These are phyloP conservation scores for Annona cherimola DNA, from an alignment of 164 flowering plant genomes.

Conservation along the genomic window DNA sequence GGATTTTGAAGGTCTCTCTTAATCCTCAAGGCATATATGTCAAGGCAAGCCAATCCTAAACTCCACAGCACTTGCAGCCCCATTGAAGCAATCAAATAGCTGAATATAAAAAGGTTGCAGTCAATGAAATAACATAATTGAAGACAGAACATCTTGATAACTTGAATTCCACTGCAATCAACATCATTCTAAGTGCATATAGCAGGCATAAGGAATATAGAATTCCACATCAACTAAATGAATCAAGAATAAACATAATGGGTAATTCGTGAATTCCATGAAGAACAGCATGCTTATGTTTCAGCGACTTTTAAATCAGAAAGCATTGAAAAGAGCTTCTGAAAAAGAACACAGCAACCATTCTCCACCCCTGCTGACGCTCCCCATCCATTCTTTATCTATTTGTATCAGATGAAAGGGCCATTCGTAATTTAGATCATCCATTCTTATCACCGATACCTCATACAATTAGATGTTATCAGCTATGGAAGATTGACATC, in stretches of 20 bases:
- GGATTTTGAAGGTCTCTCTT: conserved; percentile 69
- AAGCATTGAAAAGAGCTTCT: no score
- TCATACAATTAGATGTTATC: no score
- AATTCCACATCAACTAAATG: background rate
- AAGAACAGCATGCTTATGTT: background rate
- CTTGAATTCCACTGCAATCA: background rate
- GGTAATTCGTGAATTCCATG: background rate
- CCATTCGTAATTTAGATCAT: no score
- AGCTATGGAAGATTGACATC: no score
- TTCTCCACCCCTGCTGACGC: no score
- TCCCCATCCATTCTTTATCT: no score
- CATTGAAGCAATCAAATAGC: conserved; percentile 86
- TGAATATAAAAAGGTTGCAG: conserved; percentile 24
- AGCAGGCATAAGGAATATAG: background rate
- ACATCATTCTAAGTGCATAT: background rate
- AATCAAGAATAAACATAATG: background rate
- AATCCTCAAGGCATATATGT: conserved; percentile 58
- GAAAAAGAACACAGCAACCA: no score
- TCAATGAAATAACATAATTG: background rate
- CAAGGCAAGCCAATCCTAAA: conserved; percentile 79
- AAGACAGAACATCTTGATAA: background rate
- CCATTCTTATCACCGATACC: no score
- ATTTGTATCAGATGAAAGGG: no score
- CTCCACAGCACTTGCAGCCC: conserved; percentile 87
- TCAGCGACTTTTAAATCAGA: background rate